These are phyloP conservation scores for Phoenix dactylifera DNA, from an alignment of 176 grass and related monocot genomes.

Conservation along the genomic window DNA sequence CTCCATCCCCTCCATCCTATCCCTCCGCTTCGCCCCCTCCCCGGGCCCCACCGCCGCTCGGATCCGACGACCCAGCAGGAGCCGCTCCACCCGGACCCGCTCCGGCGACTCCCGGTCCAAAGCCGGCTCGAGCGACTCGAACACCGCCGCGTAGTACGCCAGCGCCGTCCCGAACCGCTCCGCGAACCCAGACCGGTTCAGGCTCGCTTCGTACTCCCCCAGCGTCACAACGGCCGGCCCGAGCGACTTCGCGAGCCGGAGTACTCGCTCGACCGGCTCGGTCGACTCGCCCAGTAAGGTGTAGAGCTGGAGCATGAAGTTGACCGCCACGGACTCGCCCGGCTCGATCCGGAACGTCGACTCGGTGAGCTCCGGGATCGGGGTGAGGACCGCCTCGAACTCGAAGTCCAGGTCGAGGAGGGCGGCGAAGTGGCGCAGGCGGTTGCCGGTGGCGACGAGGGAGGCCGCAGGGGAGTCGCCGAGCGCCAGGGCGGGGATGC, in stretches of 20 bases:
- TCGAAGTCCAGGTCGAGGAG: conserved; percentile 85
- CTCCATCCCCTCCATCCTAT: conserved; percentile 51
- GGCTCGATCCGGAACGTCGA: conserved; percentile 63
- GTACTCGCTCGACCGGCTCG: conserved; percentile 37
- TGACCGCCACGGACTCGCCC: conserved; percentile 65
- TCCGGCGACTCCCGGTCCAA: conserved; percentile 61
- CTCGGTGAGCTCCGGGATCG: conserved; percentile 45
- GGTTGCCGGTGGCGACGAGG: conserved; percentile 63
- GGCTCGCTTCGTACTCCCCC: conserved; percentile 69
- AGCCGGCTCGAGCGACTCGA: conserved; percentile 77
- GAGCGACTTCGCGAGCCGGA: conserved; percentile 63
- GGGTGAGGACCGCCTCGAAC: conserved; percentile 69
- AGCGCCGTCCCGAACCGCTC: conserved; percentile 63
- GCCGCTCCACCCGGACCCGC: conserved; percentile 52
- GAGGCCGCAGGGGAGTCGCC: conserved; percentile 51
- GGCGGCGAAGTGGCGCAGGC: conserved; percentile 70
- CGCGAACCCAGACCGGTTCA: conserved; percentile 51
- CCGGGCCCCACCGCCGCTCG: conserved; percentile 37
- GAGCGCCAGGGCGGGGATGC: conserved; percentile 64
- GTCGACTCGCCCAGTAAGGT: conserved; percentile 66
- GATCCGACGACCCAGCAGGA: conserved; percentile 71
- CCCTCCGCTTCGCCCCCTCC: conserved; percentile 42
- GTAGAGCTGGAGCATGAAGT: conserved; percentile 96
- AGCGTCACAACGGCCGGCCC: conserved; percentile 63
- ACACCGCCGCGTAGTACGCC: conserved; percentile 65